Evolutionary conservation across 345 rosid species (phyloP), one percentile per base, ranked within the genome.

Genomic region (Citrus hindsii): DNA sequence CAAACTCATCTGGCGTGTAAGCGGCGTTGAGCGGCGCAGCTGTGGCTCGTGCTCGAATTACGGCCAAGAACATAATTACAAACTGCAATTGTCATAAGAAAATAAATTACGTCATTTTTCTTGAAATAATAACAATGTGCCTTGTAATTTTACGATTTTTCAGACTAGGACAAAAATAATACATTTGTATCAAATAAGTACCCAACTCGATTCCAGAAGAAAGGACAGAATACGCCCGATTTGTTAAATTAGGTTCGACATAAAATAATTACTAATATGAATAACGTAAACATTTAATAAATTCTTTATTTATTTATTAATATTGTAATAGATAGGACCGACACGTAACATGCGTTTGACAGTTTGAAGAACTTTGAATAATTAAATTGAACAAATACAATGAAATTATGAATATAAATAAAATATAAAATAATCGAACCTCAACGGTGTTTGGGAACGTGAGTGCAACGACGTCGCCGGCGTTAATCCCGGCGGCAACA

Each of bases 11-110:
- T 18, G 84, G 74, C 2, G 95, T 91, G 84, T 91, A 91, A 2
- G 95, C 93, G 1, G 87, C 76, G 77, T 91, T 91, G 18, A 91
- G 85, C 21, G 95, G 95, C 70, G 93, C 92, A 65, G 92, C 95
- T 55, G 90, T 89, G 69, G 89, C 95, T 16, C 90, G 78, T 5
- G 88, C 88, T 66, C 88, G 82, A 38, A 85, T 76, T 67, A 87
- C 85, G 78, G 88, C 90, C 80, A 85, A 30, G 70, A 87, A 83
- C 88, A 81, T 75, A 10, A 87, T 42, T 9, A 79, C 74, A 59
- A 79, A 73, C 82, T 79, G 78, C 60, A 61, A 66, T 4, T 5
- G 30, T 25, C 21, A 42, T 2, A n/a, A 25, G 2, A 37, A 60
- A 14, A 59, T 53, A 53, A 18, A 53, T 18, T 18, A 18, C 14